Evolutionary conservation across 1,139 yeast genomes (phyloP).

Genomic region (Scheffersomyces parashehatae): DNA sequence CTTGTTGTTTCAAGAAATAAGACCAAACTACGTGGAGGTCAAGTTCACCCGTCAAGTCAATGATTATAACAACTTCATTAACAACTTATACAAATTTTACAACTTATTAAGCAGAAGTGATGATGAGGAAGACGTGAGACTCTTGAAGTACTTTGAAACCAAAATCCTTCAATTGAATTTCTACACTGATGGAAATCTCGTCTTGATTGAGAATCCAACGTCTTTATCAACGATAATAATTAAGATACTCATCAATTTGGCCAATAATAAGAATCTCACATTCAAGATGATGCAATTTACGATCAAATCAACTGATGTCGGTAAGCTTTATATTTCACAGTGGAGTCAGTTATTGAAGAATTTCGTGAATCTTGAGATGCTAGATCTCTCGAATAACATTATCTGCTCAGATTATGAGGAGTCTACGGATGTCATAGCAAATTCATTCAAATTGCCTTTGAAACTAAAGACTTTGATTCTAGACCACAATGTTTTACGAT

Average conservation of each 20-base stretch:
- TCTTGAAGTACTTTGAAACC: conserved; percentile 17
- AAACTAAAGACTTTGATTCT: conserved; percentile 23
- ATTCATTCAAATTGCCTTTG: conserved; percentile 31
- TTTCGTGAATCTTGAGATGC: conserved; percentile 21
- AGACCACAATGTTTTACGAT: conserved; percentile 26
- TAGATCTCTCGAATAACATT: conserved; percentile 31
- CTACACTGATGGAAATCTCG: conserved; percentile 29
- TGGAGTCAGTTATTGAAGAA: conserved; percentile 35
- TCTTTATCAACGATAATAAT: conserved; percentile 30
- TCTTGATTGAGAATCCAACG: conserved; percentile 28
- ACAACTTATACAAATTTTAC: conserved; percentile 22
- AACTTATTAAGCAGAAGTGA: conserved; percentile 19
- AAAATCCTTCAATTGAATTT: conserved; percentile 23
- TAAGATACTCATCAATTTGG: conserved; percentile 24
- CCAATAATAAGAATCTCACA: conserved; percentile 18
- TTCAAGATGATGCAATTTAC: conserved; percentile 25
- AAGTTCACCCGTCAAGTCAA: conserved; percentile 26
- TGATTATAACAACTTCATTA: conserved; percentile 30
- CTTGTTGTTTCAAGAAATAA: conserved; percentile 17
- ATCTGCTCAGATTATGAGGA: conserved; percentile 20
- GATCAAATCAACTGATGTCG: conserved; percentile 38
- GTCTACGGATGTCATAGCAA: conserved; percentile 24
- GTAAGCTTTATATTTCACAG: conserved; percentile 30
- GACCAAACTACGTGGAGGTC: conserved; percentile 30
- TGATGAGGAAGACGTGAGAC: conserved; percentile 3